These are phyloP conservation scores for Sphagnurus paluster DNA, from an alignment of 1,284 basidiomycete genomes.

Conservation along the genomic window DNA sequence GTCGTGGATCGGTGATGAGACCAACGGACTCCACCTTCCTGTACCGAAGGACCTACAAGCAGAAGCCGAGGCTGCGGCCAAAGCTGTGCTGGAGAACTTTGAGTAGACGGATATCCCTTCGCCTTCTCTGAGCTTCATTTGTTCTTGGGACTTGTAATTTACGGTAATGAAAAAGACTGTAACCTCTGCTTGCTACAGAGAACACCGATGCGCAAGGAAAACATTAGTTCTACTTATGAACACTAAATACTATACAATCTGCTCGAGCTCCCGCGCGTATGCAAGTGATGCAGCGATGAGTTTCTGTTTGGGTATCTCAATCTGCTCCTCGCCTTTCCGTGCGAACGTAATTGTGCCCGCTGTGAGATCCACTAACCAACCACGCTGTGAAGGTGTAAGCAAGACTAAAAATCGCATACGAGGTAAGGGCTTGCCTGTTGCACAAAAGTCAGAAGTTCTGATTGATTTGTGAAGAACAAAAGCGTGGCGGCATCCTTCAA, in stretches of 20 bases:
- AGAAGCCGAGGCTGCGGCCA: constrained; percentile 89
- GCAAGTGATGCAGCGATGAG: constrained; percentile 73
- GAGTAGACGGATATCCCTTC: constrained; percentile 45
- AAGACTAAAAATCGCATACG: neutral
- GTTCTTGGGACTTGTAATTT: constrained; percentile 15
- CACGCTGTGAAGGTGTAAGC: constrained; percentile 46
- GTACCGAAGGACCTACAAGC: constrained; percentile 85
- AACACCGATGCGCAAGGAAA: neutral
- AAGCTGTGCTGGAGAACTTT: constrained; percentile 87
- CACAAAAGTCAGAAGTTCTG: constrained; percentile 78
- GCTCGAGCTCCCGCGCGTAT: constrained; percentile 85
- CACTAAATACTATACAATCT: constrained; percentile 57
- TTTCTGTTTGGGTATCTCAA: constrained; percentile 81
- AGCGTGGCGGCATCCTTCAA: constrained; percentile 87
- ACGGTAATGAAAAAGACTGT: constrained; percentile 6
- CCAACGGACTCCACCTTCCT: constrained; percentile 74
- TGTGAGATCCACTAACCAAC: constrained; percentile 71
- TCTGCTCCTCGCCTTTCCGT: constrained; percentile 72
- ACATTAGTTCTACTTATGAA: constrained; percentile 42
- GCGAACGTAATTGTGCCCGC: constrained; percentile 61
- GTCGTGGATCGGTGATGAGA: constrained; percentile 94
- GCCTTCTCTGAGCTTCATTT: constrained; percentile 5
- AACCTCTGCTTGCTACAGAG: neutral
- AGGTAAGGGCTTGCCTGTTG: constrained; percentile 52
- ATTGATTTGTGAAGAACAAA: constrained; percentile 82